Conservation (phyloP, 352 stramenopile genomes). For the Globisporangium alternatum region DNA sequence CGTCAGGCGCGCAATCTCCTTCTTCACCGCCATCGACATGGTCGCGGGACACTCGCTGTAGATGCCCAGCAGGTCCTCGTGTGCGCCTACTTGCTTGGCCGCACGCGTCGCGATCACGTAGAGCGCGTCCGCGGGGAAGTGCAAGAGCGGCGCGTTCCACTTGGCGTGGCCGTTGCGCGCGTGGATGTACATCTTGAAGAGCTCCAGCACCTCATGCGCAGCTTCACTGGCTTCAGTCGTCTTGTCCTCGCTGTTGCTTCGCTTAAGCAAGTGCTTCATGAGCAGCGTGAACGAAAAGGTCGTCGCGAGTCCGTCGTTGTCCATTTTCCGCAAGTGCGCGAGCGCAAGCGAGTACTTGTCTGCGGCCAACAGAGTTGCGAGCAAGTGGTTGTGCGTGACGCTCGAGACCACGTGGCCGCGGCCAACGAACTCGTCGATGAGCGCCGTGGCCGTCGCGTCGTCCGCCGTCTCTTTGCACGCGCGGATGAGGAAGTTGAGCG, state of each 20-base stretch:
- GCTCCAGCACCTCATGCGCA: slow-evolving; percentile 38
- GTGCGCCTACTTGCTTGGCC: slow-evolving; percentile 40
- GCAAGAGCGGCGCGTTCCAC: slow-evolving; percentile 50
- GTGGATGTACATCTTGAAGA: slow-evolving; percentile 64
- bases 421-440: slow-evolving; percentile 63
- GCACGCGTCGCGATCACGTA: slow-evolving; percentile 63
- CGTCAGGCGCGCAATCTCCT: slow-evolving; percentile 41
- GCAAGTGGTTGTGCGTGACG: slow-evolving; percentile 75
- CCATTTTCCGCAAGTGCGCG: slow-evolving; percentile 46
- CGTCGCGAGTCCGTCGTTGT: slow-evolving; percentile 39
- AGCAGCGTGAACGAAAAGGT: slow-evolving; percentile 72
- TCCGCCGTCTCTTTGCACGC: slow-evolving; percentile 44
- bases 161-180: slow-evolving; percentile 41
- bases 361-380: slow-evolving; percentile 59
- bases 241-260: slow-evolving; percentile 1
- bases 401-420: slow-evolving; percentile 51
- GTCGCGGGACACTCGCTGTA: slow-evolving; percentile 43
- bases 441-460: slow-evolving; percentile 34
- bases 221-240: slow-evolving; percentile 6
- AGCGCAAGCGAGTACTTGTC: slow-evolving; percentile 47
- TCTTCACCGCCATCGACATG: slow-evolving; percentile 54
- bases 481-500: slow-evolving; percentile 77
- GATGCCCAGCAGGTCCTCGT: slow-evolving; percentile 57
- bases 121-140: slow-evolving; percentile 64
- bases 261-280: slow-evolving; percentile 62